These are phyloP conservation scores for Aspergillus sojae DNA, from an alignment of 2,329 filamentous ascomycete species.

Conservation along the genomic window DNA sequence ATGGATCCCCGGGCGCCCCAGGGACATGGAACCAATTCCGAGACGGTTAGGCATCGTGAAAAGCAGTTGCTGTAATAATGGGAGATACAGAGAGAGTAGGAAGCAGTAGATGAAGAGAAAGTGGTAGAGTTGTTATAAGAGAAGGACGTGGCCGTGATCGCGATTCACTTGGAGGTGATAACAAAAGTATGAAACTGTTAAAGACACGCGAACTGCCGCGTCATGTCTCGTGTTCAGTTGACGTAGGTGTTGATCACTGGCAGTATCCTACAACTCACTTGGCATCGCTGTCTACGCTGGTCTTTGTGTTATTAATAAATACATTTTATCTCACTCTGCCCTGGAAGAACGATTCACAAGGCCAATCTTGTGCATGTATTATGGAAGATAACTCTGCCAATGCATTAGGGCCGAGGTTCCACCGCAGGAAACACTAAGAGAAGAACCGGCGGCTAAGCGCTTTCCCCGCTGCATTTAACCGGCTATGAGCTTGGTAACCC, in stretches of 20 bases:
- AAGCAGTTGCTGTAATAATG: background rate
- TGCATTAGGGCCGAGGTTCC: background rate
- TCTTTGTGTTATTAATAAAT: background rate
- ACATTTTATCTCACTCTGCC: background rate
- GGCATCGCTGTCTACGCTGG: background rate
- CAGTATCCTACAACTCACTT: background rate
- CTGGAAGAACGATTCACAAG: background rate
- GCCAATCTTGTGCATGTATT: background rate
- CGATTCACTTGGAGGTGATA: background rate
- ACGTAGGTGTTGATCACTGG: background rate
- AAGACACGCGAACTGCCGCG: background rate
- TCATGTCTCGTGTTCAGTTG: background rate
- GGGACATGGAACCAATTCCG: constrained; percentile 75
- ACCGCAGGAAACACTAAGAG: background rate
- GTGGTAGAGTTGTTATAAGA: background rate
- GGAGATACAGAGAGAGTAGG: background rate
- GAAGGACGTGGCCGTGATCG: background rate
- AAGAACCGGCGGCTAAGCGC: constrained; percentile 8
- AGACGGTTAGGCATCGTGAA: constrained; percentile 42
- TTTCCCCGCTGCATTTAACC: constrained; percentile 11
- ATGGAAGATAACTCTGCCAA: background rate
- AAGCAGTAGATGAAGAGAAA: background rate
- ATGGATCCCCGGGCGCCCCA: constrained; percentile 74
- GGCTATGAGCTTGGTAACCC: background rate
- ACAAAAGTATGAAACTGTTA: background rate